A percentile compares a stretch with the other conserved stretches of the same genome.
Evolutionary conservation across 345 rosid species (phyloP).

Genomic region (Euphorbia peplus): DNA sequence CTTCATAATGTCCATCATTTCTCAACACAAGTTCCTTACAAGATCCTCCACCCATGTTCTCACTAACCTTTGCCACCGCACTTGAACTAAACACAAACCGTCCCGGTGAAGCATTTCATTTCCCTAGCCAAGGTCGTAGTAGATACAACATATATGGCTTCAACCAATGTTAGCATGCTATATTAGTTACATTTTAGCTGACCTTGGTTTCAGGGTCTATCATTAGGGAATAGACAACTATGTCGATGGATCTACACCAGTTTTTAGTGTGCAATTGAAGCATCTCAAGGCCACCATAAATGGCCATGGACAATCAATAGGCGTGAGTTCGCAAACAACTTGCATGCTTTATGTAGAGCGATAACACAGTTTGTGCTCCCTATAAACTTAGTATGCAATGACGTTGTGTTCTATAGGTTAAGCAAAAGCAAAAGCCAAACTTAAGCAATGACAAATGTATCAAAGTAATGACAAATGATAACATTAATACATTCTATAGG

Average conservation of each 20-base stretch:
- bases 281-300: slow-evolving; percentile 88
- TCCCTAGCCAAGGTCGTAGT: slow-evolving; percentile 53
- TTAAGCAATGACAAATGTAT: too few relatives aligned
- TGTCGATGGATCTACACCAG: slow-evolving; percentile 63
- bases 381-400: slow-evolving; percentile 42
- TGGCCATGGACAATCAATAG: slow-evolving; percentile 89
- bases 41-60: slow-evolving; percentile 25
- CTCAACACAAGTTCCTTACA: slow-evolving; percentile 41
- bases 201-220: slow-evolving; percentile 82
- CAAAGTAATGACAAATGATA: too few relatives aligned
- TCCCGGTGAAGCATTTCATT: slow-evolving; percentile 27
- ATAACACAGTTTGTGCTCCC: slow-evolving; percentile 60
- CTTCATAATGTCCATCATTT: slow-evolving; percentile 52
- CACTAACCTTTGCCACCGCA: background rate
- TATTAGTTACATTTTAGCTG: slow-evolving; percentile 68
- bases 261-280: slow-evolving; percentile 80
- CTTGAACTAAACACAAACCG: slow-evolving; percentile 24
- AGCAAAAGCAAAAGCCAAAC: too few relatives aligned
- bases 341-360: slow-evolving; percentile 62
- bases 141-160: slow-evolving; percentile 47
- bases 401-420: slow-evolving; percentile 27
- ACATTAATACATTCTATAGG: too few relatives aligned
- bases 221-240: slow-evolving; percentile 95
- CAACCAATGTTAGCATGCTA: slow-evolving; percentile 64
- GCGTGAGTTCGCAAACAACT: slow-evolving; percentile 78